Evolutionary conservation across 352 stramenopile species (phyloP).

Genomic region (Phytopythium helicoides): DNA sequence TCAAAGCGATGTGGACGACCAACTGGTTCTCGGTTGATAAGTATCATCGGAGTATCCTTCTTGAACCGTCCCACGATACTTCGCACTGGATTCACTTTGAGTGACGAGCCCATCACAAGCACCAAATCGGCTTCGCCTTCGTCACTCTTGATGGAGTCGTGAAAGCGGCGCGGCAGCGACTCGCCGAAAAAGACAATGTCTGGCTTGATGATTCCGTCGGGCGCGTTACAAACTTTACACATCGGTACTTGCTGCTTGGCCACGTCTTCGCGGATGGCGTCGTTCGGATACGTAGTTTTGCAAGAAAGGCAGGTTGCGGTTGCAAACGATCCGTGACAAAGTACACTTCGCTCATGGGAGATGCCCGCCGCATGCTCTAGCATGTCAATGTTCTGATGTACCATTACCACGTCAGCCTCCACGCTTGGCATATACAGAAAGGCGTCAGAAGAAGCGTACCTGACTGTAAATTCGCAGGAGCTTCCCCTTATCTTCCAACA

Average conservation of each 20-base stretch:
- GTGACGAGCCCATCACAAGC: conserved; percentile 97
- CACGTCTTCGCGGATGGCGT: conserved; percentile 86
- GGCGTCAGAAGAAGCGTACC: conserved; percentile 16
- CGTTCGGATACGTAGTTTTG: conserved; percentile 69
- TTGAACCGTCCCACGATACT: conserved; percentile 83
- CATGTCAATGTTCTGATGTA: conserved; percentile 97
- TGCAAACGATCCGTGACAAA: conserved; percentile 94
- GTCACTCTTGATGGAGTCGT: conserved; percentile 77
- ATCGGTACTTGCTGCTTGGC: conserved; percentile 77
- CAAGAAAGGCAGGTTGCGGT: conserved; percentile 92
- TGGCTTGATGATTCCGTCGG: conserved; percentile 95
- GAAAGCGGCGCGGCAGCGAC: conserved; percentile 89
- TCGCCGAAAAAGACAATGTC: conserved; percentile 99
- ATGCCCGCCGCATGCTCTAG: conserved; percentile 94
- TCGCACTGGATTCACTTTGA: conserved; percentile 96
- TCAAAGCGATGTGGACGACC: conserved; percentile 83
- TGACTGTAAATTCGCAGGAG: conserved; percentile 93
- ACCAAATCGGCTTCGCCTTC: conserved; percentile 92
- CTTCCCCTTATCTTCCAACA: conserved; percentile 91
- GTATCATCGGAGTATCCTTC: conserved; percentile 79
- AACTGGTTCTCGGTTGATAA: conserved; percentile 83
- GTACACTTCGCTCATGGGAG: conserved; percentile 86
- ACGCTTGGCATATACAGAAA: too few relatives aligned
- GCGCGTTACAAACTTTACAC: conserved; percentile 58
- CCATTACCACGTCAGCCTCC: not conserved